Percentiles rank a stretch among this genome's conserved stretches.
Conservation (phyloP, 1,284 basidiomycete species). For the Trichosporon asahii region DNA sequence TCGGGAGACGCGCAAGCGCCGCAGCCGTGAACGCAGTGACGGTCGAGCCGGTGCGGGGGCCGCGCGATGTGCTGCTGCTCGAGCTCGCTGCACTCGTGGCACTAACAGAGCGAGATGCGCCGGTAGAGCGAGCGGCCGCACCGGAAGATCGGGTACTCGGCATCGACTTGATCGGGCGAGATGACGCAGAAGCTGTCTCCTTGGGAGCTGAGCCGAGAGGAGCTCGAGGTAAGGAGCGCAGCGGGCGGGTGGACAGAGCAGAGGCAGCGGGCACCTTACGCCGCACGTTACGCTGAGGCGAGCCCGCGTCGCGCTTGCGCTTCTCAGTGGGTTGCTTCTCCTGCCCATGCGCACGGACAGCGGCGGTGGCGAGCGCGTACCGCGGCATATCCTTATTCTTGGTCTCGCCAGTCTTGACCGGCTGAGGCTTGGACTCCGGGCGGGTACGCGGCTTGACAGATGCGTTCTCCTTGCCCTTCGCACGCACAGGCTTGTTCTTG, state of each 20-base stretch:
- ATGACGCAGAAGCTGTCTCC: too few species aligned
- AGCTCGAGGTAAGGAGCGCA: background rate
- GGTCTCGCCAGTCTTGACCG: background rate
- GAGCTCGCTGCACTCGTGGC: background rate
- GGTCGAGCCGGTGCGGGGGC: background rate
- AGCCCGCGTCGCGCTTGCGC: background rate
- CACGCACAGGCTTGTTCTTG: background rate
- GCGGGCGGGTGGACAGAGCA: background rate
- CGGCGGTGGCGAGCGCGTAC: constrained; percentile 1
- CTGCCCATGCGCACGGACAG: background rate
- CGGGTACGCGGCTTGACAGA: background rate
- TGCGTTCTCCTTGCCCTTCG: background rate
- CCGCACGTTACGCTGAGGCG: background rate
- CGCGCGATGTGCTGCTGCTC: background rate
- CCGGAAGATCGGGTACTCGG: background rate
- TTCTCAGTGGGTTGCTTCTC: background rate
- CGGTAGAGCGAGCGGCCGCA: background rate
- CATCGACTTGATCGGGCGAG: background rate
- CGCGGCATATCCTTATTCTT: background rate
- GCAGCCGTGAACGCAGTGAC: constrained; percentile 32
- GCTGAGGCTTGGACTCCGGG: background rate
- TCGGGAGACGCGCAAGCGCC: constrained; percentile 33
- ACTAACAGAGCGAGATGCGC: background rate
- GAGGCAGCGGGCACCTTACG: constrained; percentile 4
- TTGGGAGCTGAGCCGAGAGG: too few species aligned